Conservation (phyloP, 139 green algal genomes). For the Chlorella sp. region DNA sequence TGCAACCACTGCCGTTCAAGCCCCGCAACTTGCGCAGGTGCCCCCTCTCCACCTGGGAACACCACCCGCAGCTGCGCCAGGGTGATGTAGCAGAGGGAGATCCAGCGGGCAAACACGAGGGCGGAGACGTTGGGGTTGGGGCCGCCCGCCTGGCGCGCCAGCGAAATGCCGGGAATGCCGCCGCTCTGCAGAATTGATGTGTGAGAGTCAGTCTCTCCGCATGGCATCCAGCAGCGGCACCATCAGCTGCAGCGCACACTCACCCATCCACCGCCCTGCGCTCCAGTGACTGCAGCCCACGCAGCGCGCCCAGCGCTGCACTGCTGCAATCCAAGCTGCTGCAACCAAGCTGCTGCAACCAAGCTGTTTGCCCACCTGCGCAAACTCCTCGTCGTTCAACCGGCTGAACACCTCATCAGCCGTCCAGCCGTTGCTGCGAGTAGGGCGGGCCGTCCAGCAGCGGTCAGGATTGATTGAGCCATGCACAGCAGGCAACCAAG, state of each 20-base stretch:
- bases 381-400: slow-evolving; percentile 54
- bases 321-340: too few species aligned
- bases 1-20: too few species aligned
- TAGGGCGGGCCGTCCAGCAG: too few species aligned
- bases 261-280: too few species aligned
- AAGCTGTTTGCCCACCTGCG: slow-evolving; percentile 17
- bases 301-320: too few species aligned
- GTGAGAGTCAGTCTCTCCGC: too few species aligned
- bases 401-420: slow-evolving; percentile 56
- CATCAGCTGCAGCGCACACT: too few species aligned
- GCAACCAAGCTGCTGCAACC: too few species aligned
- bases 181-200: slow-evolving; percentile 15
- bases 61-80: slow-evolving; percentile 74
- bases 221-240: too few species aligned
- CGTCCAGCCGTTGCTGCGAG: slow-evolving; percentile 14
- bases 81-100: slow-evolving; percentile 67
- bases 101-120: slow-evolving; percentile 48
- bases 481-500: background rate
- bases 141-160: slow-evolving; percentile 8
- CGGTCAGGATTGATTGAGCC: too few species aligned
- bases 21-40: too few species aligned
- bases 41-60: slow-evolving; percentile 76
- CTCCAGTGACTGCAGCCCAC: too few species aligned
- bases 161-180: background rate
- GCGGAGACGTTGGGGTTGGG: slow-evolving; percentile 29